Percentiles rank a stretch among this genome's conserved stretches.
Conservation (phyloP, 2,329 filamentous ascomycete genomes). For the Sporothrix dimorphospora region DNA sequence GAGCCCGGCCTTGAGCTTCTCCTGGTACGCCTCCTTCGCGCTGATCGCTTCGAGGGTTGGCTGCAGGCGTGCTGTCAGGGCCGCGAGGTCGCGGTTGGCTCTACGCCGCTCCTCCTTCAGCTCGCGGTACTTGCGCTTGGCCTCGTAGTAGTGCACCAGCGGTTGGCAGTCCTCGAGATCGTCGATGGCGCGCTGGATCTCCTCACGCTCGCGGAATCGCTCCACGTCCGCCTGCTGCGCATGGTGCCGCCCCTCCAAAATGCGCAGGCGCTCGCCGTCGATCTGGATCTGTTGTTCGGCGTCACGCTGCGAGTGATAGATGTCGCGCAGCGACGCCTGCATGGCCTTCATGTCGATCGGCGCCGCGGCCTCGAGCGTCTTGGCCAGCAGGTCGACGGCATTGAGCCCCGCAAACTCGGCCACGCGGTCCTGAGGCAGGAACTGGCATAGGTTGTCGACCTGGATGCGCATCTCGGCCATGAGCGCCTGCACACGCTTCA, state of each 20-base stretch:
- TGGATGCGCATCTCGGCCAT: conserved; percentile 81
- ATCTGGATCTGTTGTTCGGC: conserved; percentile 60
- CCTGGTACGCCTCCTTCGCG: conserved; percentile 68
- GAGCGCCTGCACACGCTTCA: conserved; percentile 68
- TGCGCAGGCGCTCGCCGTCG: conserved; percentile 65
- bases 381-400: conserved; percentile 77
- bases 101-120: conserved; percentile 59
- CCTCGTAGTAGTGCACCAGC: conserved; percentile 65
- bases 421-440: conserved; percentile 93
- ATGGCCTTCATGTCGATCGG: conserved; percentile 76
- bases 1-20: conserved; percentile 59
- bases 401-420: conserved; percentile 88
- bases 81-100: conserved; percentile 60
- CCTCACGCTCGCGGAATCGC: conserved; percentile 73
- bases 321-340: conserved; percentile 73
- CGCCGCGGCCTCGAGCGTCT: conserved; percentile 87
- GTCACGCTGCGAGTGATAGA: conserved; percentile 71
- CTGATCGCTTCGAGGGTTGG: conserved; percentile 72
- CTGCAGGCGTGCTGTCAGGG: conserved; percentile 61
- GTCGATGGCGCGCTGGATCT: conserved; percentile 65
- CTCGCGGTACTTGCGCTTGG: conserved; percentile 51
- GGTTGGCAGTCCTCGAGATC: conserved; percentile 68
- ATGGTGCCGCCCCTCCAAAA: conserved; percentile 72
- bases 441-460: conserved; percentile 97
- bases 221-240: conserved; percentile 81